phyloP scores from a whole-genome alignment of 805 yeast species.

The Maudiozyma pseudohumilis region DNA sequence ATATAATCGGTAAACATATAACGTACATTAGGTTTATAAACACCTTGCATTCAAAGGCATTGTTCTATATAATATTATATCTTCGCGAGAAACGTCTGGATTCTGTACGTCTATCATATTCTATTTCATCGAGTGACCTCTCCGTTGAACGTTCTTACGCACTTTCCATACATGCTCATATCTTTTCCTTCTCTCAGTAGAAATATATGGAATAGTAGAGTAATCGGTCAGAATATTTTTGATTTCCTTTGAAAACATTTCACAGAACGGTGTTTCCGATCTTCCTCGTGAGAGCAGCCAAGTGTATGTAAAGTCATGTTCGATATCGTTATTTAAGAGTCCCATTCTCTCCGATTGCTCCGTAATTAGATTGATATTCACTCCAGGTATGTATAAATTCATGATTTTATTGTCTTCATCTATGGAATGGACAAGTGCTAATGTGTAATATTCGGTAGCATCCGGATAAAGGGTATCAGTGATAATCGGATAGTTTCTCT shows the following conservation, averaged over 20 bases:
- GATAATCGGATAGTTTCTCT: not conserved
- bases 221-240: slow-evolving; percentile 5
- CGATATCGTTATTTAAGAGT: slow-evolving; percentile 1
- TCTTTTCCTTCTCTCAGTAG: slow-evolving; percentile 29
- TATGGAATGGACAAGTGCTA: slow-evolving; percentile 61
- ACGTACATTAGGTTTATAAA: too few relatives aligned
- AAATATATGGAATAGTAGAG: slow-evolving; percentile 36
- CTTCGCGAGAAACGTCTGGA: too few relatives aligned
- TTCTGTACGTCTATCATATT: not conserved
- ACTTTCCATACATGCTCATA: slow-evolving; percentile 51
- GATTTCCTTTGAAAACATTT: slow-evolving; percentile 31
- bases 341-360: not conserved
- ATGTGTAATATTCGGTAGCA: slow-evolving; percentile 12
- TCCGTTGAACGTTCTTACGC: slow-evolving; percentile 45
- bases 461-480: slow-evolving; percentile 15
- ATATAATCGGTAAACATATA: not conserved
- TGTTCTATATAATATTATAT: too few relatives aligned
- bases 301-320: slow-evolving; percentile 13
- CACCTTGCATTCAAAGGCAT: too few relatives aligned
- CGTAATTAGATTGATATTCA: slow-evolving; percentile 8
- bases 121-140: slow-evolving; percentile 29
- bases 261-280: slow-evolving; percentile 56
- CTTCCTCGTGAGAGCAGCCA: slow-evolving; percentile 50
- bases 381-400: slow-evolving; percentile 48
- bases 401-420: slow-evolving; percentile 32